These are phyloP conservation scores for Blastobotrys malaysiensis DNA, from an alignment of 1,139 yeast species.

Conservation along the genomic window DNA sequence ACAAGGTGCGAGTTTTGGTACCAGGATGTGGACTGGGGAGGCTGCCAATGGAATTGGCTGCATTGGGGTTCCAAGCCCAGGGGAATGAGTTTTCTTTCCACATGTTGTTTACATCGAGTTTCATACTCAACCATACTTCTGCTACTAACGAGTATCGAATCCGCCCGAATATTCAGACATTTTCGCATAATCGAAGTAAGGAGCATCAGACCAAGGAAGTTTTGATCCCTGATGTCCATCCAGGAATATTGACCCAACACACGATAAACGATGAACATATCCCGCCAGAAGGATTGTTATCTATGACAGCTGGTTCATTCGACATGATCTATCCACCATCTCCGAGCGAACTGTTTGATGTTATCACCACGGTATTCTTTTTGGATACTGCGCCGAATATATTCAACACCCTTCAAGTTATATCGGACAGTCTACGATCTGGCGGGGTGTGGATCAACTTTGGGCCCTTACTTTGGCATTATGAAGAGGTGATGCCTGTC, in stretches of 20 bases:
- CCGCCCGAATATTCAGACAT: constrained; percentile 65
- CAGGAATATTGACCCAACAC: constrained; percentile 23
- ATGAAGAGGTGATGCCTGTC: constrained; percentile 48
- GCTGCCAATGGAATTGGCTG: constrained; percentile 65
- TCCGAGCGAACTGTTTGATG: constrained; percentile 37
- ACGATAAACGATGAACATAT: constrained; percentile 39
- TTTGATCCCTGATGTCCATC: constrained; percentile 39
- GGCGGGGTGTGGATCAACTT: constrained; percentile 76
- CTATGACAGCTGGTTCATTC: constrained; percentile 79
- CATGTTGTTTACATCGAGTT: constrained; percentile 67
- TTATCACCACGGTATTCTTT: constrained; percentile 67
- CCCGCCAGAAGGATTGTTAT: constrained; percentile 49
- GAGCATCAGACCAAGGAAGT: constrained; percentile 51
- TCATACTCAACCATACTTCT: constrained; percentile 50
- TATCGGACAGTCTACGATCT: constrained; percentile 46
- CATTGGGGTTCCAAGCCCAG: constrained; percentile 64
- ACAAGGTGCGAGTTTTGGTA: constrained; percentile 46
- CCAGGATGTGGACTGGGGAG: constrained; percentile 89
- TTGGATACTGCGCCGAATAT: constrained; percentile 75
- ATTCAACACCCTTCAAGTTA: constrained; percentile 59
- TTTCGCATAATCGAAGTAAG: constrained; percentile 57
- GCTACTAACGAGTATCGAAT: constrained; percentile 57
- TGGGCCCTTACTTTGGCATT: constrained; percentile 87
- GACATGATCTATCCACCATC: constrained; percentile 65
- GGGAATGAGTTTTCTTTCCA: constrained; percentile 84